Conservation (phyloP, 495 filamentous ascomycete species). For the Patellaria atrata region DNA sequence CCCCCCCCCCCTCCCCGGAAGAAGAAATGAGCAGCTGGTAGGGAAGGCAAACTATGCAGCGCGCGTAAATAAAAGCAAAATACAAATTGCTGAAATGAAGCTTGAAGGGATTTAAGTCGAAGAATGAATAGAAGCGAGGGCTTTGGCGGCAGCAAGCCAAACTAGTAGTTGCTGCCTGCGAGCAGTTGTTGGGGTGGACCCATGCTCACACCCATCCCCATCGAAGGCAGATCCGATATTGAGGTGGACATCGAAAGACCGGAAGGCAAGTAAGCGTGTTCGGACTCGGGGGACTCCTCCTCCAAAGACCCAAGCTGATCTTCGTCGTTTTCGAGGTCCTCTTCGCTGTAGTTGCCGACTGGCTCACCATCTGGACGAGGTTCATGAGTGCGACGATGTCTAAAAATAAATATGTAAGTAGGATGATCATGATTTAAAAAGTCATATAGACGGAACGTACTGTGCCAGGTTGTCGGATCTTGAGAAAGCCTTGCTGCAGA, state of each 20-base stretch:
- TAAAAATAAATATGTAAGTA: constrained; percentile 27
- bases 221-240: constrained; percentile 14
- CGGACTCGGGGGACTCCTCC: constrained; percentile 56
- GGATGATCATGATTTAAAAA: constrained; percentile 14
- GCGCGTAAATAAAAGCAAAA: no score
- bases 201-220: constrained; percentile 16
- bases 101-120: no score
- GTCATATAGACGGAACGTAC: constrained; percentile 40
- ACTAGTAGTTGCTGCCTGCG: constrained; percentile 22
- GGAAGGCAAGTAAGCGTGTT: constrained; percentile 32
- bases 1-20: no score
- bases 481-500: constrained; percentile 97
- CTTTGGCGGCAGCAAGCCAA: no score
- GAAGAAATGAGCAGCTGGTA: no score
- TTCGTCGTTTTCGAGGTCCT: constrained; percentile 54
- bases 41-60: no score
- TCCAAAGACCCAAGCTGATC: constrained; percentile 63
- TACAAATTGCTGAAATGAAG: no score
- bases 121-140: no score
- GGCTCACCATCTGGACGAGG: constrained; percentile 53
- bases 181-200: constrained; percentile 21
- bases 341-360: constrained; percentile 45
- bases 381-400: constrained; percentile 93
- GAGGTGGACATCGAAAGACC: constrained; percentile 10
- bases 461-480: constrained; percentile 97